These are phyloP conservation scores for Populus simonii DNA, from an alignment of 345 rosid species.

Conservation along the genomic window DNA sequence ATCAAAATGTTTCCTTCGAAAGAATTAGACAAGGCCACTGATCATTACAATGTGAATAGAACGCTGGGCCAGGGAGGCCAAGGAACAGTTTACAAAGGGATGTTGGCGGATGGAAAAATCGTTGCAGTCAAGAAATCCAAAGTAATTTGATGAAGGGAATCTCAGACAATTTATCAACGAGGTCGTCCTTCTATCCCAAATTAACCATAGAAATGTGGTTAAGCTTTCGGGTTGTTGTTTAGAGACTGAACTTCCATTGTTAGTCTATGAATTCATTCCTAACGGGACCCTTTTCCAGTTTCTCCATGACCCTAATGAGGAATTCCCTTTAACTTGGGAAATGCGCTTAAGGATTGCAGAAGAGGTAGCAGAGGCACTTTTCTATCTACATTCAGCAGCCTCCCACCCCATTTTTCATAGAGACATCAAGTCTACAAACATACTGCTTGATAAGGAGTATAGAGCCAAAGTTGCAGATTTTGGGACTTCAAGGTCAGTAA, in stretches of 20 bases:
- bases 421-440: too few relatives aligned
- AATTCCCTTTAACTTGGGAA: not conserved
- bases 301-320: not conserved
- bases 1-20: too few relatives aligned
- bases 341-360: too few relatives aligned
- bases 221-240: not conserved
- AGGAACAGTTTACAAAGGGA: too few relatives aligned
- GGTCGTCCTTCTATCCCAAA: not conserved
- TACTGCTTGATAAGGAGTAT: not conserved
- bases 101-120: not conserved
- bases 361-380: too few relatives aligned
- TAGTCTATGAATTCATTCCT: not conserved
- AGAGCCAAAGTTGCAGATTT: not conserved
- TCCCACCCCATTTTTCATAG: too few relatives aligned
- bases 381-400: too few relatives aligned
- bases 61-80: not conserved
- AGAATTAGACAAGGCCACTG: not conserved
- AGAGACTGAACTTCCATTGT: too few relatives aligned
- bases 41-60: not conserved
- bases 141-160: not conserved
- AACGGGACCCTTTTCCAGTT: not conserved
- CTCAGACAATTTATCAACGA: not conserved
- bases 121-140: not conserved
- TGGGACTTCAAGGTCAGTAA: not conserved
- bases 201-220: not conserved